Conservation (phyloP, 345 rosid species). For the Eucalyptus viminalis region DNA sequence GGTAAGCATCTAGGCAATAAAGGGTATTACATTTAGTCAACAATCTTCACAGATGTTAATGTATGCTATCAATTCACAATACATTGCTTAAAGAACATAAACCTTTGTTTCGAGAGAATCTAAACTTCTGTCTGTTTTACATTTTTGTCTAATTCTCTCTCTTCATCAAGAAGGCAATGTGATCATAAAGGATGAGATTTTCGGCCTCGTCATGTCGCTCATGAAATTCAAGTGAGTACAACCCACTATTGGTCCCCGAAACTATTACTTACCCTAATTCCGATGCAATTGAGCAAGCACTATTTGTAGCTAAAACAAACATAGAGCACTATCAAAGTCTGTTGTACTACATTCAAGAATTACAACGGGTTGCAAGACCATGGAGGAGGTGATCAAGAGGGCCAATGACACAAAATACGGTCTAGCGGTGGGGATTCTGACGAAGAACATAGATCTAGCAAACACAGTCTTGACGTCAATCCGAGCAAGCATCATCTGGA, state of each 20-base stretch:
- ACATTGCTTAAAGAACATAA: background rate
- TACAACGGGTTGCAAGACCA: conserved; percentile 25
- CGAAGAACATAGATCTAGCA: conserved; percentile 41
- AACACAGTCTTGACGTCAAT: conserved; percentile 61
- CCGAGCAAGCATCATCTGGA: conserved; percentile 48
- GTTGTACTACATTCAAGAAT: background rate
- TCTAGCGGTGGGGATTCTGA: conserved; percentile 59
- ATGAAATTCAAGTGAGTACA: conserved; percentile 61
- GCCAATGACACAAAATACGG: conserved; percentile 69
- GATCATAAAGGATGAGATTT: conserved; percentile 64
- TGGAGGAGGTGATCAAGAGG: conserved; percentile 43
- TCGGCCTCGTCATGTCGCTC: conserved; percentile 66
- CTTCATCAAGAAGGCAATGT: conserved; percentile 41
- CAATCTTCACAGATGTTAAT: conserved; percentile 54
- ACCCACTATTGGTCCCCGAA: background rate
- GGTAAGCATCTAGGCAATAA: conserved; percentile 29
- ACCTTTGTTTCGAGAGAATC: background rate
- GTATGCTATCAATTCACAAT: conserved; percentile 4
- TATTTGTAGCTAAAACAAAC: background rate
- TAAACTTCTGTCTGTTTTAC: background rate
- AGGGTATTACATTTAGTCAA: conserved; percentile 68
- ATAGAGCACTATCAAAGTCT: background rate
- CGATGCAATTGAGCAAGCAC: background rate
- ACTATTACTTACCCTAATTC: background rate
- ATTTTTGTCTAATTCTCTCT: background rate